A percentile compares a stretch with the other conserved stretches of the same genome.
These are phyloP conservation scores for Colletotrichum sp. DNA, from an alignment of 2,329 filamentous ascomycete species.

Conservation along the genomic window DNA sequence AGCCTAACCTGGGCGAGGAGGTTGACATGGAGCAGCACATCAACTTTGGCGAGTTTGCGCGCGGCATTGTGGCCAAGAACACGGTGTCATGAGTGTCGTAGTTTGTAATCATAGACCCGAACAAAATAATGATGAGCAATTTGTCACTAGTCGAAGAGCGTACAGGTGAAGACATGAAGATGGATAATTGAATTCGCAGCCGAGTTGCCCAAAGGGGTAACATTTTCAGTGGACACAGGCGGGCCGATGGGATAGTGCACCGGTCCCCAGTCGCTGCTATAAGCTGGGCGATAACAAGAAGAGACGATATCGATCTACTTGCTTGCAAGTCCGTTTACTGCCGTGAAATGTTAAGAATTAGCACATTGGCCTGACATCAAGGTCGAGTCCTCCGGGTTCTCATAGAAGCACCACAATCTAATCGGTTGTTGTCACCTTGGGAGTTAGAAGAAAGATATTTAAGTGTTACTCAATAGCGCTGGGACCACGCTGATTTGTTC, in stretches of 20 bases:
- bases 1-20: slow-evolving; percentile 86
- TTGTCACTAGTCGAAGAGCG: neutral
- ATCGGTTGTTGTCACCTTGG: neutral
- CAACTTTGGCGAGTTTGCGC: slow-evolving; percentile 79
- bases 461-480: neutral
- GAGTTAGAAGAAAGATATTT: neutral
- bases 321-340: neutral
- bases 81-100: slow-evolving; percentile 45
- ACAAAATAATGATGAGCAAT: neutral
- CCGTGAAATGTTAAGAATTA: neutral
- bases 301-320: neutral
- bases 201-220: neutral
- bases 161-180: neutral
- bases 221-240: neutral
- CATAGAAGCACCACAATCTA: neutral
- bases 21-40: slow-evolving; percentile 72
- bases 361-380: neutral
- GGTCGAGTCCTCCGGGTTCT: neutral
- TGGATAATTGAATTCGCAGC: neutral
- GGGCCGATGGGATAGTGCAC: neutral
- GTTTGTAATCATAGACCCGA: neutral
- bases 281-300: neutral
- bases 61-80: slow-evolving; percentile 64
- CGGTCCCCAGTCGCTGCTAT: neutral
- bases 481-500: neutral